A percentile compares a stretch with the other conserved stretches of the same genome.
Conservation (phyloP, 345 rosid genomes). For the Noccaea caerulescens region DNA sequence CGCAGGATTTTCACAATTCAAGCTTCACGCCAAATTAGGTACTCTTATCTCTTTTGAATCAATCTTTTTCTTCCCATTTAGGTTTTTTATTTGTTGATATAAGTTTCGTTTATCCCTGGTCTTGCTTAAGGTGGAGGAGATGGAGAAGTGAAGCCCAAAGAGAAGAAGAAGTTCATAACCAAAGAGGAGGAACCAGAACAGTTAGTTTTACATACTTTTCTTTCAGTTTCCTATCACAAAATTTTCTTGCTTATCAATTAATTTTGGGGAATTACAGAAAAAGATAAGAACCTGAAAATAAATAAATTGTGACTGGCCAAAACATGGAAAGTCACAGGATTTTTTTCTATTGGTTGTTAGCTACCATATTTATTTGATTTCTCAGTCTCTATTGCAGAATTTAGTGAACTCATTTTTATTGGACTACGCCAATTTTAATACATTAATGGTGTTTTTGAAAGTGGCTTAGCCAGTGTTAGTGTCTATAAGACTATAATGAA, state of each 20-base stretch:
- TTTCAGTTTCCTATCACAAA: not conserved
- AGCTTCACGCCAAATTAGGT: conserved; percentile 66
- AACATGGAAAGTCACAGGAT: not conserved
- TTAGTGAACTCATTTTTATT: not conserved
- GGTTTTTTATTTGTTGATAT: not conserved
- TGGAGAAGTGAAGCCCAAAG: conserved; percentile 74
- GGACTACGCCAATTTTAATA: not conserved
- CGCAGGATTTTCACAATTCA: conserved; percentile 48
- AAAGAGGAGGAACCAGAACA: conserved; percentile 90
- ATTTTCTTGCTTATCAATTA: not conserved
- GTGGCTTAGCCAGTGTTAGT: not conserved
- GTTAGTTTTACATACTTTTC: conserved; percentile 40
- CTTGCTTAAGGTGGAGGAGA: conserved; percentile 60
- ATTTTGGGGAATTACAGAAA: not conserved
- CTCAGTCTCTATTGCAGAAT: not conserved
- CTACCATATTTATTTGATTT: no score
- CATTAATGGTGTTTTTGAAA: not conserved
- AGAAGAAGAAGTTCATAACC: conserved; percentile 81
- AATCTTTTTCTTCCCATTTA: not conserved
- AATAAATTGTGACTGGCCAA: not conserved
- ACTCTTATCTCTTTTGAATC: conserved; percentile 4
- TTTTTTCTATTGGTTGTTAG: no score
- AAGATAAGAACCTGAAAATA: not conserved
- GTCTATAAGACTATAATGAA: not conserved
- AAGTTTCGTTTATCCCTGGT: conserved; percentile 7